Percentiles rank a stretch among this genome's conserved stretches.
These are phyloP conservation scores for Diaporthe sp. DNA, from an alignment of 2,329 filamentous ascomycete species.

Conservation along the genomic window DNA sequence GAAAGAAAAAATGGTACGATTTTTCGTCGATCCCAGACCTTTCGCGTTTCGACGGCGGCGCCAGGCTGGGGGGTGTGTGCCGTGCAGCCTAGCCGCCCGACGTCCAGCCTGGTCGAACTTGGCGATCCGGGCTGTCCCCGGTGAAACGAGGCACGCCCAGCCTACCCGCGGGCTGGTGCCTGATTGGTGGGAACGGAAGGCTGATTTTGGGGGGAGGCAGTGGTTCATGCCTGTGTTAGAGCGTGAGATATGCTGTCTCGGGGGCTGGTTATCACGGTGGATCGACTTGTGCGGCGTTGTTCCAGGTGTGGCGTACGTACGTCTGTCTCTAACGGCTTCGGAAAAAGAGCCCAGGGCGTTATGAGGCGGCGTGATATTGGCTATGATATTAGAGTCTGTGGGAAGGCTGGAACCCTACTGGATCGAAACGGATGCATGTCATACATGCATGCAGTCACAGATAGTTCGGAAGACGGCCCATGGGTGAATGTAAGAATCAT, in stretches of 20 bases:
- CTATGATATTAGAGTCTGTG: background rate
- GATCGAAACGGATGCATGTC: background rate
- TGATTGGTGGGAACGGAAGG: slow-evolving; percentile 22
- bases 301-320: background rate
- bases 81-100: slow-evolving; percentile 6
- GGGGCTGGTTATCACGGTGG: background rate
- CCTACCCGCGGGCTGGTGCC: background rate
- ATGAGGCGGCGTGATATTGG: background rate
- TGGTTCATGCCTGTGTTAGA: slow-evolving; percentile 13
- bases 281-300: background rate
- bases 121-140: slow-evolving; percentile 13
- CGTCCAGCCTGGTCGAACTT: slow-evolving; percentile 4
- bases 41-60: slow-evolving; percentile 23
- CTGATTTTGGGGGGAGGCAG: slow-evolving; percentile 7
- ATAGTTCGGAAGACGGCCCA: background rate
- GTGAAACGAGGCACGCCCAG: slow-evolving; percentile 23
- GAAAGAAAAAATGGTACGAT: slow-evolving; percentile 11
- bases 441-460: background rate
- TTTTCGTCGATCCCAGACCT: slow-evolving; percentile 19
- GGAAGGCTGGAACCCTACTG: background rate
- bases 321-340: background rate
- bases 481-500: background rate
- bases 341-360: background rate
- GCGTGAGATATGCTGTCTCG: slow-evolving; percentile 1
- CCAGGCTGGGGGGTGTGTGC: slow-evolving; percentile 1